Evolutionary conservation across 2,329 filamentous ascomycete species (phyloP).

Genomic region (Trichoderma simmonsii): DNA sequence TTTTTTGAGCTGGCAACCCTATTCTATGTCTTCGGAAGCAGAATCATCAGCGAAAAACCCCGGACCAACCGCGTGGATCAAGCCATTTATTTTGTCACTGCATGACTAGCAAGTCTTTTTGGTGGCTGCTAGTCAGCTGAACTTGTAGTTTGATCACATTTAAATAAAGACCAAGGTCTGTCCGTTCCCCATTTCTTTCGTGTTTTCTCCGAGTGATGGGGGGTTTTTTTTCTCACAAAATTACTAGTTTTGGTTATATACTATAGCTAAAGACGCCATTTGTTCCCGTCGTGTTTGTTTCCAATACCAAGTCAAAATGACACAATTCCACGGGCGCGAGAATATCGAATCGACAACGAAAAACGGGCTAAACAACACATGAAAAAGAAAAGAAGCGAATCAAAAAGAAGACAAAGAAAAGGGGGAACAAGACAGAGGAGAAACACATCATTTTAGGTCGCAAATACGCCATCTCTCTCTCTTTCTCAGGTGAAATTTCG

Average conservation of each 20-base stretch:
- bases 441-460: not conserved
- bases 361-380: not conserved
- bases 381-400: not conserved
- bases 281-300: not conserved
- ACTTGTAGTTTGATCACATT: not conserved
- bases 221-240: not conserved
- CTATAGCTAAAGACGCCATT: conserved; percentile 7
- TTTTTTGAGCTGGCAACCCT: not conserved
- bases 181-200: not conserved
- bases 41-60: not conserved
- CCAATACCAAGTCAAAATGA: not conserved
- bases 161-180: not conserved
- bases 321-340: not conserved
- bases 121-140: not conserved
- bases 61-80: not conserved
- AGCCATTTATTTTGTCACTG: not conserved
- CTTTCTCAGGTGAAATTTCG: not conserved
- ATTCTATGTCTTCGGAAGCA: not conserved
- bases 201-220: not conserved
- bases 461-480: not conserved
- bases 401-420: not conserved
- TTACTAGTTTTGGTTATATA: conserved; percentile 13
- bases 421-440: not conserved
- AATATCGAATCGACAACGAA: not conserved
- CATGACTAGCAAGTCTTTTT: not conserved